These are phyloP conservation scores for Trichosporon inkin DNA, from an alignment of 1,284 basidiomycete species.

Conservation along the genomic window DNA sequence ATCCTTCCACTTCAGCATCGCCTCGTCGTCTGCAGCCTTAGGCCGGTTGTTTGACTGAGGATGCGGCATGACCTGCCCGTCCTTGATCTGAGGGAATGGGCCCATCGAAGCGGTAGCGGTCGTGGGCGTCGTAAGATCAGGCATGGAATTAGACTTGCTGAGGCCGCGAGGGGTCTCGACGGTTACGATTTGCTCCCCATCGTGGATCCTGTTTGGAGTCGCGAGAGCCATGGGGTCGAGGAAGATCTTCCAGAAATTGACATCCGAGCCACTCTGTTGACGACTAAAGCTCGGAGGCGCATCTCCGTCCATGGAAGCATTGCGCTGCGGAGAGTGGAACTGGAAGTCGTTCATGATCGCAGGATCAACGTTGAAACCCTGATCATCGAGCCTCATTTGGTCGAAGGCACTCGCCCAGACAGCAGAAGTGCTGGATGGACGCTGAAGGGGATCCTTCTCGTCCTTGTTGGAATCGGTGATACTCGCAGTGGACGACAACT, in stretches of 20 bases:
- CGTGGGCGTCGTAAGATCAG: slow-evolving; percentile 35
- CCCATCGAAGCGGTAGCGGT: not conserved
- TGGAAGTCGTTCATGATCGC: slow-evolving; percentile 4
- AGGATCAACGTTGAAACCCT: slow-evolving; percentile 3
- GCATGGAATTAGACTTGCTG: slow-evolving; percentile 45
- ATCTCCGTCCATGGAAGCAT: slow-evolving; percentile 16
- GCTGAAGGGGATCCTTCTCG: slow-evolving; percentile 16
- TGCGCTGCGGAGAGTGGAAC: slow-evolving; percentile 1
- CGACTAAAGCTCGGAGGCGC: not conserved
- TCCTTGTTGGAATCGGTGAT: slow-evolving; percentile 2
- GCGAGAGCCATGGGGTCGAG: slow-evolving; percentile 27
- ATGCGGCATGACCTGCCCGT: not conserved
- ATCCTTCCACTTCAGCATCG: slow-evolving; percentile 35
- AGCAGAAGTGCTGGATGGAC: slow-evolving; percentile 33
- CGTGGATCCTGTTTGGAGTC: slow-evolving; percentile 40
- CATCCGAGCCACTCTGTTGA: slow-evolving; percentile 22
- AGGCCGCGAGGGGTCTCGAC: slow-evolving; percentile 16
- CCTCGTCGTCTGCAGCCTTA: slow-evolving; percentile 12
- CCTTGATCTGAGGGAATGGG: slow-evolving; percentile 8
- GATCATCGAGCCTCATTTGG: slow-evolving; percentile 42
- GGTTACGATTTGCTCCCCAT: slow-evolving; percentile 10
- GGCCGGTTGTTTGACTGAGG: slow-evolving; percentile 2
- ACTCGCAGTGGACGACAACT: slow-evolving; percentile 9
- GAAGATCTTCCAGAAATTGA: slow-evolving; percentile 45
- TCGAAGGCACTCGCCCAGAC: slow-evolving; percentile 42